phyloP scores from a whole-genome alignment of 139 green algal genomes.

The Chlorella sp. region DNA sequence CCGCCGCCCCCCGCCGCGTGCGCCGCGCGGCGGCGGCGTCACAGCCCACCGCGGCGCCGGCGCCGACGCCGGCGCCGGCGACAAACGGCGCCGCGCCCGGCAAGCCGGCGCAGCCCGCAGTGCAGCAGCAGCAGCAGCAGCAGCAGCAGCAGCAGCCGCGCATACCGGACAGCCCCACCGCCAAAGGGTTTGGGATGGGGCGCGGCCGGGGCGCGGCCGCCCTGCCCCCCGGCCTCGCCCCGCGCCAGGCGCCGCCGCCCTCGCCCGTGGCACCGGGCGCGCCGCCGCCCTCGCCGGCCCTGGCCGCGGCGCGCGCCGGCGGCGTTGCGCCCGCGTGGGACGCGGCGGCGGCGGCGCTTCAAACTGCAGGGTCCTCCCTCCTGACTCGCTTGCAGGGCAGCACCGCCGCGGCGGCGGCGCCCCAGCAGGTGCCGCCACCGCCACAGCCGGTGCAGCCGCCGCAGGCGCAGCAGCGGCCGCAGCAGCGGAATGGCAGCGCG shows the following conservation, averaged over 20 bases:
- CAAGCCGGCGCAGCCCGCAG: neutral
- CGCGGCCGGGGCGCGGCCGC: neutral
- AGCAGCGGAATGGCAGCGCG: neutral
- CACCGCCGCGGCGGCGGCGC: neutral
- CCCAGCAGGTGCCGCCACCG: neutral
- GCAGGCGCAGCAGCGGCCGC: neutral
- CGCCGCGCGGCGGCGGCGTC: neutral
- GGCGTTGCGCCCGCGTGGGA: neutral
- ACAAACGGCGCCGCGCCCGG: neutral
- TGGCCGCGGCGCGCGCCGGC: neutral
- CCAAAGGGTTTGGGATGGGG: slow-evolving; percentile 37
- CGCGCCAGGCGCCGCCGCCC: neutral
- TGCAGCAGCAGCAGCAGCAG: neutral
- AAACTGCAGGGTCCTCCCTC: too few relatives aligned
- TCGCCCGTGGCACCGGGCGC: neutral
- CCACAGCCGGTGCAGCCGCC: neutral
- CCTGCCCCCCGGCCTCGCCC: neutral
- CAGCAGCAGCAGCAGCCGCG: slow-evolving; percentile 25
- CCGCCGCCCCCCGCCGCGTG: slow-evolving; percentile 20
- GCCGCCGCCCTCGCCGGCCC: neutral
- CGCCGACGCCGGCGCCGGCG: neutral
- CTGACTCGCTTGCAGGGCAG: neutral
- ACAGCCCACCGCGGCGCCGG: neutral
- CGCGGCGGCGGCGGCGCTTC: neutral
- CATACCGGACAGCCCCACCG: slow-evolving; percentile 16